Conservation (phyloP, 495 filamentous ascomycete genomes). For the Penicillium goetzii region DNA sequence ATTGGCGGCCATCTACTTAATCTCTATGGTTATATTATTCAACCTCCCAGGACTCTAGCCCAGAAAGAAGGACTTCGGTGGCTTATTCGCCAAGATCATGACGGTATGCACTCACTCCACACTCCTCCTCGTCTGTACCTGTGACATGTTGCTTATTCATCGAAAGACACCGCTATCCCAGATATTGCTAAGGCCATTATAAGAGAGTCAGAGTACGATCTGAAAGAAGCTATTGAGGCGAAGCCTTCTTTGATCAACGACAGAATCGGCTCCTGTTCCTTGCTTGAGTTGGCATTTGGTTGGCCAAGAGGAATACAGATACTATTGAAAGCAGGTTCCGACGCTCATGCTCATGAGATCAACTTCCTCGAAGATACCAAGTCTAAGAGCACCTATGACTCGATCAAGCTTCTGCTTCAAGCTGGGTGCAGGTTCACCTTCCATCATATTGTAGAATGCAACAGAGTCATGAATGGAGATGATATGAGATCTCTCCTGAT, state of each 20-base stretch:
- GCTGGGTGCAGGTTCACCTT: neutral
- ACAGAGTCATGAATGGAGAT: neutral
- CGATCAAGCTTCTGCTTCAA: neutral
- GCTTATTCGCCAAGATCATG: neutral
- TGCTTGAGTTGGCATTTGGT: conserved; percentile 6
- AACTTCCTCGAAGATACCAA: neutral
- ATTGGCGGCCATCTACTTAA: neutral
- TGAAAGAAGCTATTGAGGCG: neutral
- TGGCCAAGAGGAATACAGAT: conserved; percentile 9
- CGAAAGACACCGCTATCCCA: conserved; percentile 2
- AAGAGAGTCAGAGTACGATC: conserved; percentile 4
- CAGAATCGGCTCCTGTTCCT: neutral
- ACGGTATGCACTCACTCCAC: neutral
- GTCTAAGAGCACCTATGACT: neutral
- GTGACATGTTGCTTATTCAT: neutral
- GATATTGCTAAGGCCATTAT: conserved; percentile 10
- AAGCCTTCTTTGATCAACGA: neutral
- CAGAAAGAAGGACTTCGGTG: neutral
- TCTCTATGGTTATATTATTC: neutral
- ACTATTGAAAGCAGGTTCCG: neutral
- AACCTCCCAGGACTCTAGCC: neutral
- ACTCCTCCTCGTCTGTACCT: too few species aligned
- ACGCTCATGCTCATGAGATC: neutral
- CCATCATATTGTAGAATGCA: neutral
- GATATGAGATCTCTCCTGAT: conserved; percentile 1